Conservation (phyloP, 345 rosid genomes). For the Pugionium dolabratum region DNA sequence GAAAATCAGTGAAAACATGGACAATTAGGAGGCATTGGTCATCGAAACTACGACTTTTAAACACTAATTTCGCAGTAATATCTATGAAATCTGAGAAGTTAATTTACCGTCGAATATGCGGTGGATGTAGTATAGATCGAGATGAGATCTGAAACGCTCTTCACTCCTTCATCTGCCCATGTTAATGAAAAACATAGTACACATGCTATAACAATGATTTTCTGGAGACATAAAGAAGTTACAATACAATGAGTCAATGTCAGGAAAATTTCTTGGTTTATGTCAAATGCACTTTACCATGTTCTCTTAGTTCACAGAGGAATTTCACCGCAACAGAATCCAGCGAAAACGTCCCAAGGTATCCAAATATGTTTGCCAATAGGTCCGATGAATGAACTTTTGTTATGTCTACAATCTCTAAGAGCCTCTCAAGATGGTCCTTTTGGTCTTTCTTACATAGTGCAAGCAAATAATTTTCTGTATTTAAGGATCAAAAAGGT, state of each 20-base stretch:
- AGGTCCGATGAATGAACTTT: constrained; percentile 48
- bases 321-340: constrained; percentile 57
- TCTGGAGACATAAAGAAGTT: not conserved
- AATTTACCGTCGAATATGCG: constrained; percentile 68
- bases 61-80: constrained; percentile 49
- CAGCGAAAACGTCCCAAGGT: constrained; percentile 61
- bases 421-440: constrained; percentile 54
- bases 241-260: not conserved
- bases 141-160: constrained; percentile 59
- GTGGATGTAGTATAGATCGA: constrained; percentile 51
- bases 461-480: constrained; percentile 79
- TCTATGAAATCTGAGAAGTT: constrained; percentile 45
- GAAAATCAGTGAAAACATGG: constrained; percentile 21
- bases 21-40: constrained; percentile 1
- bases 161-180: constrained; percentile 52
- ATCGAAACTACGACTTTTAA: constrained; percentile 9
- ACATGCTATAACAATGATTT: not conserved
- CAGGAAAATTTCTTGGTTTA: not conserved
- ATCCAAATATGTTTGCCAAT: constrained; percentile 51
- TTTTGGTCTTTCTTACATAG: constrained; percentile 61
- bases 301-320: constrained; percentile 48
- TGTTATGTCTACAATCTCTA: constrained; percentile 61
- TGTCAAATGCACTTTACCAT: constrained; percentile 48
- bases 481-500: not conserved
- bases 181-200: constrained; percentile 1